Base-by-base conservation (phyloP, 164 flowering plant genomes). In the Houttuynia cordata region DNA sequence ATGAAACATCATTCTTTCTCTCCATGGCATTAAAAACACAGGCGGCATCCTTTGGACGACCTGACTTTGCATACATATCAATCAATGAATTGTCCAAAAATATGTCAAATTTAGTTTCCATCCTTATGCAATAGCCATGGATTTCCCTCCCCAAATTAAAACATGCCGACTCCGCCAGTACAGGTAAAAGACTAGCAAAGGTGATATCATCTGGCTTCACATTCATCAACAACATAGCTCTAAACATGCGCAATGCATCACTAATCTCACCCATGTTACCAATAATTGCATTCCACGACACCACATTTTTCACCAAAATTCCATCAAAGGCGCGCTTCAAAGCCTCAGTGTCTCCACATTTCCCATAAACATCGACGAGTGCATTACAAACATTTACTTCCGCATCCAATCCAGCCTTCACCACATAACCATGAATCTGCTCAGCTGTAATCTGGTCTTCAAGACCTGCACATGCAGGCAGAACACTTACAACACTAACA, bases 361-460 rank as follows among this genome's bases (percentile, higher is more conserved):
- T 86, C 24, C 85, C 88, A 70, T 80, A 86, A 12, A 65, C 76
- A 76, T 85, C 88, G 50, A 83, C 75, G 68, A 85, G 62, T 0
- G 83, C 79, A 74, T 85, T 85, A 9, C 81, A 72, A 34, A 77
- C 67, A 19, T 51, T 73, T 59, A 81, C 73, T 10, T 71, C 65
- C 23, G 55, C 30, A 76, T 74, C 79, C 68, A 81, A 69, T 8
- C 88, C 88, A 62, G 70, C 73, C 70, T 81, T 81, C 61, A 79
- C 24, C 24, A 65, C 74, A 68, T 72, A 73, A 54, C 79, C 74
- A 71, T 86, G 92, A 68, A 81, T 66, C 71, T 10, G n/a, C 59
- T 50, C 17, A 1, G 40, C 60, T 17, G 50, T 47, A 39, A 17
- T 41, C 51, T 59, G 52, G 60, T 61, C 60, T 56, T 49, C 60